A percentile compares a stretch with the other conserved stretches of the same genome.
Conservation (phyloP, 1,284 basidiomycete genomes). For the Ustilago sp. region DNA sequence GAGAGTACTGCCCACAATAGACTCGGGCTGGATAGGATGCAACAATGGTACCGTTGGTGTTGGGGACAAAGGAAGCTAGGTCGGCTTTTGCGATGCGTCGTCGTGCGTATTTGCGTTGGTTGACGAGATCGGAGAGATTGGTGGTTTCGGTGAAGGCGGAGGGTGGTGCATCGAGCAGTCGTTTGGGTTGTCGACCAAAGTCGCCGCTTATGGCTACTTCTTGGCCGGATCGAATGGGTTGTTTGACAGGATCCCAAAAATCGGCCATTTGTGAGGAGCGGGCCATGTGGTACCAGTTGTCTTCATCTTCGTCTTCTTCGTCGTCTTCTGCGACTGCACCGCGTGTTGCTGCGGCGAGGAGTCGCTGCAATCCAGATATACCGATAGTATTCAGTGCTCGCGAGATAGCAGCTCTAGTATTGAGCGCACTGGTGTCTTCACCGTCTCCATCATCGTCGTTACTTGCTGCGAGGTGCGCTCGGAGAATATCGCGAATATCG, state of each 20-base stretch:
- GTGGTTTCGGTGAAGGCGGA: conserved; percentile 42
- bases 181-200: conserved; percentile 76
- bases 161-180: conserved; percentile 34
- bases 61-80: conserved; percentile 77
- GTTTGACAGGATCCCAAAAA: conserved; percentile 70
- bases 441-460: conserved; percentile 15
- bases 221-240: conserved; percentile 79
- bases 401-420: conserved; percentile 32
- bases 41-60: conserved; percentile 86
- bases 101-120: conserved; percentile 48
- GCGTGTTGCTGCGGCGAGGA: conserved; percentile 46
- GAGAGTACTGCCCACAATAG: conserved; percentile 92
- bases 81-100: conserved; percentile 70
- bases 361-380: conserved; percentile 48
- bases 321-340: conserved; percentile 45
- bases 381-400: conserved; percentile 52
- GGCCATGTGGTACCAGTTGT: conserved; percentile 47
- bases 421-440: conserved; percentile 21
- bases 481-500: conserved; percentile 50
- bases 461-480: conserved; percentile 31
- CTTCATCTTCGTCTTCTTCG: conserved; percentile 39
- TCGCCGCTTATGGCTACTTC: conserved; percentile 83
- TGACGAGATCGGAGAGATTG: conserved; percentile 45
- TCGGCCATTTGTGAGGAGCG: conserved; percentile 47
- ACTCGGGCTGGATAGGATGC: conserved; percentile 83